These are phyloP conservation scores for Tylopilus intermedius DNA, from an alignment of 768 basidiomycete species.

Conservation along the genomic window DNA sequence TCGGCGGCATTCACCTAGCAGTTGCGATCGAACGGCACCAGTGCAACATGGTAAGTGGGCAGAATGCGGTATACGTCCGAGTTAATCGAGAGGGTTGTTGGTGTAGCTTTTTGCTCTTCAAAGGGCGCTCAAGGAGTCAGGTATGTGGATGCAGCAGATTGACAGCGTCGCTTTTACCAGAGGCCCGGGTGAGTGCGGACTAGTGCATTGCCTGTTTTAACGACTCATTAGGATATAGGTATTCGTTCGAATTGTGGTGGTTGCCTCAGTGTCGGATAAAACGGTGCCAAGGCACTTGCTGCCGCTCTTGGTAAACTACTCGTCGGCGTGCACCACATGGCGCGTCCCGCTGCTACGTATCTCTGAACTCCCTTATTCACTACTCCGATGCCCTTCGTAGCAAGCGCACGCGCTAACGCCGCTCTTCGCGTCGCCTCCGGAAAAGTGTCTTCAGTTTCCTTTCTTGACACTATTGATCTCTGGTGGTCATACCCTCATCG, in stretches of 20 bases:
- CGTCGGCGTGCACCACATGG: constrained; percentile 95
- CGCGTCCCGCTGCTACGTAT: constrained; percentile 27
- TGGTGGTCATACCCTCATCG: constrained; percentile 90
- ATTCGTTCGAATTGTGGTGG: no score
- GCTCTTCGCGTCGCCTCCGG: constrained; percentile 52
- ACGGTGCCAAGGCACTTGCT: constrained; percentile 82
- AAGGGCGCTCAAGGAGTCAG: constrained; percentile 63
- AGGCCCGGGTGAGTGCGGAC: constrained; percentile 58
- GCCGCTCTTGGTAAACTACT: constrained; percentile 73
- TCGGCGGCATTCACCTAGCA: constrained; percentile 75
- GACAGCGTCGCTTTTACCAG: constrained; percentile 90
- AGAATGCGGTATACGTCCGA: background rate
- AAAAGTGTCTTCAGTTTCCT: constrained; percentile 58
- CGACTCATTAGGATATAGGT: constrained; percentile 36
- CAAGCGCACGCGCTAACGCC: constrained; percentile 91
- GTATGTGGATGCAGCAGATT: constrained; percentile 53
- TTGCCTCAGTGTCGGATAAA: constrained; percentile 73
- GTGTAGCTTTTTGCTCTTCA: constrained; percentile 67
- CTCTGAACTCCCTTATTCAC: background rate
- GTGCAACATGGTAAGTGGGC: constrained; percentile 57
- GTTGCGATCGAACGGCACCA: constrained; percentile 76
- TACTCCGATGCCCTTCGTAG: constrained; percentile 34
- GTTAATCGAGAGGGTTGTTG: background rate
- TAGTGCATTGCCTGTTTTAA: background rate
- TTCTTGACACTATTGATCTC: constrained; percentile 87